Evolutionary conservation across 2,329 filamentous ascomycete genomes (phyloP).

Genomic region (Fusarium musae): DNA sequence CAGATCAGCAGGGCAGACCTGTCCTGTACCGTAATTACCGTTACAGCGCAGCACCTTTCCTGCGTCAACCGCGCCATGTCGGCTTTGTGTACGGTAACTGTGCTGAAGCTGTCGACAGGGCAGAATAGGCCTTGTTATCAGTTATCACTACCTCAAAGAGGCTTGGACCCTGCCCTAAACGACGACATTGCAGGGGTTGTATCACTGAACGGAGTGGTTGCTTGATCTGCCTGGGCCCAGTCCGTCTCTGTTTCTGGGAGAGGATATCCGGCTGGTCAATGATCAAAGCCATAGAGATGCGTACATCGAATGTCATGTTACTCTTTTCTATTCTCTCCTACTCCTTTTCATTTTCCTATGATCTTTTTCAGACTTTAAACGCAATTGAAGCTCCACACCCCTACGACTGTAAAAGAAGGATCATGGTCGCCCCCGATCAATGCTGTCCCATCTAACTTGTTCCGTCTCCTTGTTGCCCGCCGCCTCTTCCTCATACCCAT

Average conservation of each 20-base stretch:
- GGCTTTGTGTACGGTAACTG: conserved; percentile 23
- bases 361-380: not conserved
- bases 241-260: not conserved
- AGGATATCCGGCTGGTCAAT: conserved; percentile 7
- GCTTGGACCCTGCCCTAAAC: conserved; percentile 29
- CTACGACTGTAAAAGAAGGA: conserved; percentile 18
- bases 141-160: conserved; percentile 30
- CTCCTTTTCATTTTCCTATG: not conserved
- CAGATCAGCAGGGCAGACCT: conserved; percentile 20
- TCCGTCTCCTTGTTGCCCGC: conserved; percentile 7
- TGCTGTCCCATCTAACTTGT: conserved; percentile 14
- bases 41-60: conserved; percentile 19
- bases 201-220: conserved; percentile 23
- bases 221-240: not conserved
- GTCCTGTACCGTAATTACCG: conserved; percentile 17
- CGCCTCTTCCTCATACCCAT: conserved; percentile 4
- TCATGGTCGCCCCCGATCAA: conserved; percentile 35
- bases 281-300: conserved; percentile 34
- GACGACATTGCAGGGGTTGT: conserved; percentile 19
- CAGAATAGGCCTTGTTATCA: conserved; percentile 30
- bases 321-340: conserved; percentile 16
- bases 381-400: conserved; percentile 27
- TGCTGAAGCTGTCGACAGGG: conserved; percentile 12
- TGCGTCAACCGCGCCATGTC: conserved; percentile 30
- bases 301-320: conserved; percentile 36